phyloP scores from a whole-genome alignment of 768 basidiomycete species.

The Scleroderma bovista region DNA sequence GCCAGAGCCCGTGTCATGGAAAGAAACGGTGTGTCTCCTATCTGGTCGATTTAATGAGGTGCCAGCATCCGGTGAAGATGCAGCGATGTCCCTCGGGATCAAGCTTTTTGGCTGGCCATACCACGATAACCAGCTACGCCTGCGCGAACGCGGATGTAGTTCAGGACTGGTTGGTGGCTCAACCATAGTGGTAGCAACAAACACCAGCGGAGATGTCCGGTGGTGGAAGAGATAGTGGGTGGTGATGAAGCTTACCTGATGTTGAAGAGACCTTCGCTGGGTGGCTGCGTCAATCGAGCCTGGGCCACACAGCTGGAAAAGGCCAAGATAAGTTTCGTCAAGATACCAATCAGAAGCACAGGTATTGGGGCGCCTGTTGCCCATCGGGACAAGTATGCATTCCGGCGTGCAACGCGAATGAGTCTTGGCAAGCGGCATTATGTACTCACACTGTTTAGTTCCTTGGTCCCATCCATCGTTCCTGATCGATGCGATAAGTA shows the following conservation, averaged over 20 bases:
- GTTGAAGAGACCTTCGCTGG: conserved; percentile 14
- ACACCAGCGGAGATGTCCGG: neutral
- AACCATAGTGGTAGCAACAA: conserved; percentile 15
- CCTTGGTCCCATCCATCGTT: conserved; percentile 17
- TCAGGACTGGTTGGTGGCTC: conserved; percentile 12
- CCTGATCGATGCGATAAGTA: conserved; percentile 1
- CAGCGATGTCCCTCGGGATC: conserved; percentile 13
- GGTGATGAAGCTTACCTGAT: conserved; percentile 25
- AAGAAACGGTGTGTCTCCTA: neutral
- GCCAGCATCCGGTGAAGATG: conserved; percentile 12
- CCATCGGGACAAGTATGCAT: neutral
- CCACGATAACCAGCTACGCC: conserved; percentile 26
- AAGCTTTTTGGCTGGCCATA: conserved; percentile 17
- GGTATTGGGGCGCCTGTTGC: neutral
- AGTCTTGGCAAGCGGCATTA: conserved; percentile 19
- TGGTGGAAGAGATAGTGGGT: conserved; percentile 6
- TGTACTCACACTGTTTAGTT: conserved; percentile 24
- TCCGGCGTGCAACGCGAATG: neutral
- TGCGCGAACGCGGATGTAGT: conserved; percentile 11
- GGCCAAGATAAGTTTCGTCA: conserved; percentile 12
- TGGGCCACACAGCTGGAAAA: conserved; percentile 18
- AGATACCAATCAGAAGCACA: conserved; percentile 5
- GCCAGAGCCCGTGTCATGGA: neutral
- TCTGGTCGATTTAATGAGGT: conserved; percentile 14
- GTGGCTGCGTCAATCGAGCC: conserved; percentile 28